Conservation (phyloP, 495 filamentous ascomycete genomes). For the Trichoderma virens region DNA sequence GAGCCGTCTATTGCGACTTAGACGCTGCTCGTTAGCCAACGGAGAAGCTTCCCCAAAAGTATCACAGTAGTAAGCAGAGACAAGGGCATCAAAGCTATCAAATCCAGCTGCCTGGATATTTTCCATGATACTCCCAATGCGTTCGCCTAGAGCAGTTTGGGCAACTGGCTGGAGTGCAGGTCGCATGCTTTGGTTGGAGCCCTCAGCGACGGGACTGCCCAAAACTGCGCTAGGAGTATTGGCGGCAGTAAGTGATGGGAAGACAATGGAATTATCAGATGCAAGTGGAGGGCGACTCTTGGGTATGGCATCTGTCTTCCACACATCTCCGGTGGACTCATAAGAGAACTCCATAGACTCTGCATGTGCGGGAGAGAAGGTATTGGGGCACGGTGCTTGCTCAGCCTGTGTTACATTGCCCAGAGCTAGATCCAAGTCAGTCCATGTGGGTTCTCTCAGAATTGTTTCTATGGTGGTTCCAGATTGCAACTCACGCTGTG, state of each 20-base stretch:
- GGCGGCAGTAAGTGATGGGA: background rate
- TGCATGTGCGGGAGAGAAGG: background rate
- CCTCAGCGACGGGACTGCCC: background rate
- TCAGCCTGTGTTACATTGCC: background rate
- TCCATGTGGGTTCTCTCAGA: background rate
- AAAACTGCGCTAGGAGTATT: background rate
- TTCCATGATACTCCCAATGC: slow-evolving; percentile 11
- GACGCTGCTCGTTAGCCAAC: slow-evolving; percentile 6
- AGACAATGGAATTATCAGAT: background rate
- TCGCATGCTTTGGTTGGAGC: background rate
- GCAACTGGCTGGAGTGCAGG: background rate
- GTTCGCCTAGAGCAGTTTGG: background rate
- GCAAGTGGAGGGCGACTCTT: background rate
- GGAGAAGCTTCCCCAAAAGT: background rate
- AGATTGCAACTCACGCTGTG: background rate
- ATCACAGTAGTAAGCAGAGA: slow-evolving; percentile 3
- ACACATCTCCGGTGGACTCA: background rate
- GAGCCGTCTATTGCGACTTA: slow-evolving; percentile 5
- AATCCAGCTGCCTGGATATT: slow-evolving; percentile 7
- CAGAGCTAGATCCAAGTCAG: background rate
- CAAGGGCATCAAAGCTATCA: slow-evolving; percentile 10
- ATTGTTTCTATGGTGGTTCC: too few species aligned
- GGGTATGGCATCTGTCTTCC: background rate
- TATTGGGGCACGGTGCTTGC: background rate
- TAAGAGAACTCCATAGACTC: slow-evolving; percentile 1